These are phyloP conservation scores for Chlorella sorokiniana DNA, from an alignment of 139 green algal genomes.

Conservation along the genomic window DNA sequence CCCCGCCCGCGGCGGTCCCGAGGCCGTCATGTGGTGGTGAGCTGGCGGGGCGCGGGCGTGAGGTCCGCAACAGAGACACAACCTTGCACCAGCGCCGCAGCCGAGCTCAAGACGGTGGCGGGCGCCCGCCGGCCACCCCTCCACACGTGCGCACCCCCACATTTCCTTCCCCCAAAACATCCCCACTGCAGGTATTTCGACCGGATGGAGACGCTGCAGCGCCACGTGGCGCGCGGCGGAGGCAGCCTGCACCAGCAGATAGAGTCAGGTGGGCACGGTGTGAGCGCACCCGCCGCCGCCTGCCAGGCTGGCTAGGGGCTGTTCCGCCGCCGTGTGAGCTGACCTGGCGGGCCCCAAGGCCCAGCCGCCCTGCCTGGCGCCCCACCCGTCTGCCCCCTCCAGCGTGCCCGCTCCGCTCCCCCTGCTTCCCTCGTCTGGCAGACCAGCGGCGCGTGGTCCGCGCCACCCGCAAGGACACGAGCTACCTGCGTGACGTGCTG, in stretches of 20 bases:
- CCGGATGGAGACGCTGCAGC: slow-evolving; percentile 34
- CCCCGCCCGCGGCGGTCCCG: slow-evolving; percentile 2
- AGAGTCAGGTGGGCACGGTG: not conserved
- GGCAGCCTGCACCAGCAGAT: slow-evolving; percentile 26
- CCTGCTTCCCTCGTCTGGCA: not conserved
- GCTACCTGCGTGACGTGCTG: slow-evolving; percentile 37
- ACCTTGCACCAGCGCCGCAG: too few species aligned
- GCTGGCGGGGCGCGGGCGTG: too few species aligned
- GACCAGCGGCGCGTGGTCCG: slow-evolving; percentile 38
- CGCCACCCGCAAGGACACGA: slow-evolving; percentile 40
- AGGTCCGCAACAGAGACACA: too few species aligned
- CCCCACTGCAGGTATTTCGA: slow-evolving; percentile 53
- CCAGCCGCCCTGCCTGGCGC: too few species aligned
- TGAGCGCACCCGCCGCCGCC: too few species aligned
- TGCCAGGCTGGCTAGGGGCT: not conserved
- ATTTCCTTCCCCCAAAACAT: too few species aligned
- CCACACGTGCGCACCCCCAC: too few species aligned
- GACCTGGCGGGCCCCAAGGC: not conserved
- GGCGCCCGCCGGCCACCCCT: too few species aligned
- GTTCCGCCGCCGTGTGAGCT: too few species aligned
- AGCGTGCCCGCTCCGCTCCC: not conserved
- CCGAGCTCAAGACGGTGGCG: too few species aligned
- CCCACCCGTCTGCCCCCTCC: not conserved
- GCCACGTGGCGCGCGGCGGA: slow-evolving; percentile 9
- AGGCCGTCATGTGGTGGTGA: not conserved